Conservation (phyloP, 805 yeast species). For the Sugiyamaella valdiviana region DNA sequence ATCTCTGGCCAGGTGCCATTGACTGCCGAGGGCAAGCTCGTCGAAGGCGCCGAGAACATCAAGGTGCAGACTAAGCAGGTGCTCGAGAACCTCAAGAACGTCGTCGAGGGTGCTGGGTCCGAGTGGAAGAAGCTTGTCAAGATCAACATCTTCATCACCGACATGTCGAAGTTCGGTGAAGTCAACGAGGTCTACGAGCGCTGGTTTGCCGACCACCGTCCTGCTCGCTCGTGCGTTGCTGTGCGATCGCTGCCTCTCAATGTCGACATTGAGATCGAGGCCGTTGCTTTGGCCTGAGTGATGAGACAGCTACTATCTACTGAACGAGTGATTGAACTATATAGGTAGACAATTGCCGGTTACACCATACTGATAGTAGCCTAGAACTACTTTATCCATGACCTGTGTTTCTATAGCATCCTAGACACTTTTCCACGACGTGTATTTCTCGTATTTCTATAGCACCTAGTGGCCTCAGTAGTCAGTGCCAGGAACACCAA, state of each 20-base stretch:
- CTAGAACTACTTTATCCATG: no score
- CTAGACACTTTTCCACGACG: no score
- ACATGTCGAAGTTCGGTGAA: conserved; percentile 77
- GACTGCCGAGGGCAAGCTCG: conserved; percentile 68
- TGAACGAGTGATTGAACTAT: not conserved
- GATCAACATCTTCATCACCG: conserved; percentile 83
- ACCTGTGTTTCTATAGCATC: no score
- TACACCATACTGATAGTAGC: no score
- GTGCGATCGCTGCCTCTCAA: conserved; percentile 87
- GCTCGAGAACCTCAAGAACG: conserved; percentile 41
- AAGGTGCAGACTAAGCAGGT: conserved; percentile 36
- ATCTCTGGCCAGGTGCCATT: conserved; percentile 94
- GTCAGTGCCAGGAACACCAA: conserved; percentile 24
- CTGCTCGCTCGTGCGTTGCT: conserved; percentile 98
- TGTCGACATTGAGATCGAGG: conserved; percentile 84
- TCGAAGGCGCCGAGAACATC: conserved; percentile 69
- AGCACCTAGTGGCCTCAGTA: conserved; percentile 4
- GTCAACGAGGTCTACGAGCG: conserved; percentile 77
- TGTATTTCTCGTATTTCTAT: no score
- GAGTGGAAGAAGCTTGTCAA: conserved; percentile 78
- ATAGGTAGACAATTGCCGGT: no score
- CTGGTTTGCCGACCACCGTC: conserved; percentile 38
- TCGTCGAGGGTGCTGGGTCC: conserved; percentile 81
- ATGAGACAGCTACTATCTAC: not conserved
- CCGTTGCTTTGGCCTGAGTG: conserved; percentile 66